Evolutionary conservation across 306 rosid genomes (phyloP).

Genomic region (Herpetospermum pedunculosum): DNA sequence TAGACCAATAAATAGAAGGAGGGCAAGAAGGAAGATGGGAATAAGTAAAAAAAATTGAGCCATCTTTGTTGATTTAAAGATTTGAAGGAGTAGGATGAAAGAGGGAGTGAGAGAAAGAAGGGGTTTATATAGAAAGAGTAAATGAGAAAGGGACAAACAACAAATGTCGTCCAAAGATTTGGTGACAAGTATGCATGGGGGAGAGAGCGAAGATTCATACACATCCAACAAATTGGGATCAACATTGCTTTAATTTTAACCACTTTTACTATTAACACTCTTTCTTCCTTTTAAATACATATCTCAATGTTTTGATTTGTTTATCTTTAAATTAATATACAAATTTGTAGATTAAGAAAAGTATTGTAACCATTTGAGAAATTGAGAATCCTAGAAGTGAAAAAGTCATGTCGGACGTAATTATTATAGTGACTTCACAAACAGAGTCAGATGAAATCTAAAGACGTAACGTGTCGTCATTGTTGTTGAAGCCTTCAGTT

Average conservation of each 20-base stretch:
- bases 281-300: neutral
- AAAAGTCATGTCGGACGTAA: too few relatives aligned
- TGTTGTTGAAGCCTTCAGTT: too few relatives aligned
- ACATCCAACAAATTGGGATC: neutral
- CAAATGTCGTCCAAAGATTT: slow-evolving; percentile 10
- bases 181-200: slow-evolving; percentile 9
- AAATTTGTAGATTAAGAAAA: too few relatives aligned
- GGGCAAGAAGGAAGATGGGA: slow-evolving; percentile 17
- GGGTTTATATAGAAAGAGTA: slow-evolving; percentile 4
- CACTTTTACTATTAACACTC: neutral
- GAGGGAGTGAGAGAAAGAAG: neutral
- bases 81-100: neutral
- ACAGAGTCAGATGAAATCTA: too few relatives aligned
- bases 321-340: too few relatives aligned
- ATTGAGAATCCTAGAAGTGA: too few relatives aligned
- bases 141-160: neutral
- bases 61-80: slow-evolving; percentile 21
- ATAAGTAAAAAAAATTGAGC: slow-evolving; percentile 16
- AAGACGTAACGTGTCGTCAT: too few relatives aligned
- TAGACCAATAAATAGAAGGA: slow-evolving; percentile 12
- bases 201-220: slow-evolving; percentile 7
- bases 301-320: neutral
- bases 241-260: neutral
- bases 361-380: too few relatives aligned
- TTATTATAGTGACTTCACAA: too few relatives aligned